Conservation (phyloP, 1,139 yeast genomes). For the Candida sanyaensis region DNA sequence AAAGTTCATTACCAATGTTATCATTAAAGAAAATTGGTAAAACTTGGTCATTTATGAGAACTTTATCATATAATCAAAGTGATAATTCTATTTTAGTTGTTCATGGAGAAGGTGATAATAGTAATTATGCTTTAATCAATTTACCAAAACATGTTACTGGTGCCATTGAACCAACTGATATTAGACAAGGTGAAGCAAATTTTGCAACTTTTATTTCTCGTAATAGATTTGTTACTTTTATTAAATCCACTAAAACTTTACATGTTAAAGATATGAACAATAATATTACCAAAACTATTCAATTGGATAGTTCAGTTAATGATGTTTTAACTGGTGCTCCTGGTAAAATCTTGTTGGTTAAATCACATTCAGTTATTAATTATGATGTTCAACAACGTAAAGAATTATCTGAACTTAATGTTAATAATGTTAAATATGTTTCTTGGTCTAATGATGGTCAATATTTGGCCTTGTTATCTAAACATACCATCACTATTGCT, state of each 20-base stretch:
- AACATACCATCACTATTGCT: conserved; percentile 90
- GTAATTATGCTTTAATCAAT: conserved; percentile 70
- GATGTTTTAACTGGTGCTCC: conserved; percentile 82
- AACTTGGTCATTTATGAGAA: conserved; percentile 83
- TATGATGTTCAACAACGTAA: conserved; percentile 94
- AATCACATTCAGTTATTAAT: conserved; percentile 69
- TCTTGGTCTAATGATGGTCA: conserved; percentile 90
- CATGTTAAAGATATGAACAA: conserved; percentile 85
- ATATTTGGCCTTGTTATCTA: conserved; percentile 83
- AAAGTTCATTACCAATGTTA: conserved; percentile 74
- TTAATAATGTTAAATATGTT: conserved; percentile 83
- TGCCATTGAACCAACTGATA: conserved; percentile 84
- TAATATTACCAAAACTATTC: conserved; percentile 77
- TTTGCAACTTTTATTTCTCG: conserved; percentile 91
- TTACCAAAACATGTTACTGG: conserved; percentile 90
- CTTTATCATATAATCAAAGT: conserved; percentile 87
- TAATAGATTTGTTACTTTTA: conserved; percentile 86
- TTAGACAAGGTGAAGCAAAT: conserved; percentile 79
- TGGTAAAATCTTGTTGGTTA: conserved; percentile 78
- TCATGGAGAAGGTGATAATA: conserved; percentile 65
- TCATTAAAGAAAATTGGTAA: conserved; percentile 84
- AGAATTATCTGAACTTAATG: conserved; percentile 67
- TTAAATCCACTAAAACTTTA: conserved; percentile 62
- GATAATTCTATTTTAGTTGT: conserved; percentile 87
- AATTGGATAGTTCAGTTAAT: conserved; percentile 67